Conservation (phyloP, 83 land plant species). For the Thuja plicata region DNA sequence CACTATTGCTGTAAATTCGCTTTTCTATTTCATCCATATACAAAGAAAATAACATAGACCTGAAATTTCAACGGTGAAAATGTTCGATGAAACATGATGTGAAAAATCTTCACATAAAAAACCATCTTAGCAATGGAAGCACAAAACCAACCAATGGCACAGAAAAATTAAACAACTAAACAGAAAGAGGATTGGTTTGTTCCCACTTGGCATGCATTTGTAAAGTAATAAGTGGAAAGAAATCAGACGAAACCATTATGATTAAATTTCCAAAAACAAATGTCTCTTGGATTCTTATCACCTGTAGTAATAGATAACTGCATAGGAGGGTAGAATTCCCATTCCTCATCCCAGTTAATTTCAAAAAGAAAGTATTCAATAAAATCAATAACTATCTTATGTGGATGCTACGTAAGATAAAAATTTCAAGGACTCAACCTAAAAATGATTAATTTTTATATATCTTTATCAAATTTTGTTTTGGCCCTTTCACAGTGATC, state of each 20-base stretch:
- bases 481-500: too few relatives aligned
- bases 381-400: neutral
- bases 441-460: neutral
- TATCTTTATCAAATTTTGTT: neutral
- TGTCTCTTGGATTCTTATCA: neutral
- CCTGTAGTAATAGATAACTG: neutral
- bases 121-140: neutral
- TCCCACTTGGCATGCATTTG: neutral
- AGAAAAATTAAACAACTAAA: neutral
- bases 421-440: neutral
- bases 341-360: neutral
- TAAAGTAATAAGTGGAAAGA: neutral
- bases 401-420: neutral
- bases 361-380: neutral
- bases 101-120: neutral
- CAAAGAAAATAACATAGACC: conserved; percentile 4
- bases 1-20: neutral
- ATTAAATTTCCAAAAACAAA: neutral
- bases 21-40: conserved; percentile 4
- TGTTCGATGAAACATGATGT: neutral
- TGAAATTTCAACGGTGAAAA: neutral
- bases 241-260: neutral
- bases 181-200: neutral
- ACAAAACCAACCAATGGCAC: neutral
- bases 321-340: neutral